These are phyloP conservation scores for Starmerella roubikii DNA, from an alignment of 805 yeast genomes.

Conservation along the genomic window DNA sequence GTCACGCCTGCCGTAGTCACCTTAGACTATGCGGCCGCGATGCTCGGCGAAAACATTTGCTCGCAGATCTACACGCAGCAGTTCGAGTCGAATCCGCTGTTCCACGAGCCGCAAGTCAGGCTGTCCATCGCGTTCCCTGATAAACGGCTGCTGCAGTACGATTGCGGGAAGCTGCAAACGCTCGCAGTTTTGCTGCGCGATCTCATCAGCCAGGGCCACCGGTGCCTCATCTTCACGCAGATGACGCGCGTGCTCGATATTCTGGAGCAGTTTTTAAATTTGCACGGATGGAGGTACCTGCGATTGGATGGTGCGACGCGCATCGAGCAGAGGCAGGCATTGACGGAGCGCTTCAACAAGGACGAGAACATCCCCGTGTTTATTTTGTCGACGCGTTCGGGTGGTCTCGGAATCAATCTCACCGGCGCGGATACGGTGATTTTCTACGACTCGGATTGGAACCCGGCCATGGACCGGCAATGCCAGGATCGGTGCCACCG, in stretches of 20 bases:
- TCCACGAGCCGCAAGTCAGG: constrained; percentile 75
- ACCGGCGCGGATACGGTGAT: constrained; percentile 99
- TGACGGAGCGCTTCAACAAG: constrained; percentile 84
- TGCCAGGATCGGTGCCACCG: constrained; percentile 99
- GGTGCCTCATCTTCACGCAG: constrained; percentile 92
- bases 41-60: constrained; percentile 14
- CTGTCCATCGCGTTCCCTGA: constrained; percentile 93
- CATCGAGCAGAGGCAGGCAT: constrained; percentile 87
- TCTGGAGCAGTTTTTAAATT: constrained; percentile 80
- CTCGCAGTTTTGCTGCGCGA: constrained; percentile 63
- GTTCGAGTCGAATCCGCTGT: constrained; percentile 38
- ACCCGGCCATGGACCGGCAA: constrained; percentile 98
- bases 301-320: constrained; percentile 95
- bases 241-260: constrained; percentile 95
- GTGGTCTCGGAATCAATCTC: constrained; percentile 92
- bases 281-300: constrained; percentile 88
- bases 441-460: constrained; percentile 98
- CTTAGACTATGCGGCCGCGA: constrained; percentile 39
- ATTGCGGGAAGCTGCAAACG: constrained; percentile 91
- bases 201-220: constrained; percentile 72
- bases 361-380: constrained; percentile 81
- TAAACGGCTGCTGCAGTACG: constrained; percentile 78
- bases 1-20: constrained; percentile 80
- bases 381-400: constrained; percentile 88
- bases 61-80: constrained; percentile 15